Base-by-base conservation (phyloP, 2,329 filamentous ascomycete species). In the Albophoma yamanashiensis region DNA sequence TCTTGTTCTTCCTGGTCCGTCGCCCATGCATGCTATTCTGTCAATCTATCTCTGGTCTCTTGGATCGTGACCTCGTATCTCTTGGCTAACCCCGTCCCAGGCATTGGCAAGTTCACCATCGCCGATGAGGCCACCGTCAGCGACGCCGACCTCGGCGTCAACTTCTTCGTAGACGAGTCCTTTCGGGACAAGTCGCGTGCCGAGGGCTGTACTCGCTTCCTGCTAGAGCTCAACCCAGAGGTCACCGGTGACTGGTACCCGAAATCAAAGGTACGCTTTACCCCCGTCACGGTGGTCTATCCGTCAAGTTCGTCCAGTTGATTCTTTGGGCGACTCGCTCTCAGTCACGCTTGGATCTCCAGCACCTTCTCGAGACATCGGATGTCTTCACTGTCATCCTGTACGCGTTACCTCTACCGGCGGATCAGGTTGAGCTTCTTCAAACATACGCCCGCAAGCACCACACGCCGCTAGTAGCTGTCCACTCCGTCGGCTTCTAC, bases 401-500 rank as follows among this genome's bases (percentile, higher is more conserved):
- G 58, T 83, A 83, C 67, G 76, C 80, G 1, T 71, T 81, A 56
- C 83, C 82, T 8, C 76, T 83, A 43, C 66, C 67, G 27, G 67
- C 71, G 27, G 74, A 78, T 15, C 72, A 78, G 58, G 70, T 84
- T 47, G 69, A 73, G 5, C 63, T 75, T 4, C 71, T 86, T 36
- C 71, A 81, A 59, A 66, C 72, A 8, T 82, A 85, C 65, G 76
- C 75, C 17, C 73, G 73, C 55, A 71, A 82, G 40, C 77, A 87
- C 59, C 80, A 84, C 57, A 88, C 89, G 22, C 92, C 94, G 0
- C 76, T 92, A 17, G 82, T 97, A 61, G 87, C 92, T 64, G 82
- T 94, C 53, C 91, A 96, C 71, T 96, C 89, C n/a, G 82, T 89
- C 47, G 94, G 94, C 36, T 97, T 96, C 76, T 96, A 94, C 74